Evolutionary conservation across 1,139 yeast species (phyloP).

Genomic region (Pichia sp.): DNA sequence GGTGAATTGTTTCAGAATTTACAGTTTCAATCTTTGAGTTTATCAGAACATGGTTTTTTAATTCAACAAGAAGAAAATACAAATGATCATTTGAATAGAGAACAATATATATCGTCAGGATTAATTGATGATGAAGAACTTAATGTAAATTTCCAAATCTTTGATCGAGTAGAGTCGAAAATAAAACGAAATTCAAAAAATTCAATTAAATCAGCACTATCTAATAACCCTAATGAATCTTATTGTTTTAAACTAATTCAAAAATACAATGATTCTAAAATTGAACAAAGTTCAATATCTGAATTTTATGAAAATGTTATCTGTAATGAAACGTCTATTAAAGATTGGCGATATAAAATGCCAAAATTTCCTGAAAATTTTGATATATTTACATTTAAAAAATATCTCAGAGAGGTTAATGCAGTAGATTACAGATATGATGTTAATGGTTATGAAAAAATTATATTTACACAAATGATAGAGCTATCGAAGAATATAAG

Average conservation of each 20-base stretch:
- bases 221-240: slow-evolving; percentile 2
- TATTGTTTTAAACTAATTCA: not conserved
- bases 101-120: not conserved
- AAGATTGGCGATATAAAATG: slow-evolving; percentile 1
- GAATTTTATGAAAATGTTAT: slow-evolving; percentile 4
- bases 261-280: not conserved
- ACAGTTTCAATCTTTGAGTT: slow-evolving; percentile 6
- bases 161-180: not conserved
- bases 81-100: not conserved
- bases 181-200: not conserved
- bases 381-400: not conserved
- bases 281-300: not conserved
- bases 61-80: slow-evolving; percentile 7
- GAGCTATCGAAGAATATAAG: slow-evolving; percentile 2
- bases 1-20: slow-evolving; percentile 5
- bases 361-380: slow-evolving; percentile 8
- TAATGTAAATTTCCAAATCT: not conserved
- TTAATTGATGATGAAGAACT: slow-evolving; percentile 11
- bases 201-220: not conserved
- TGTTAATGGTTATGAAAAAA: slow-evolving; percentile 1
- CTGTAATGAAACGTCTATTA: not conserved
- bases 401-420: slow-evolving; percentile 7
- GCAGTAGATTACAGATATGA: slow-evolving; percentile 5
- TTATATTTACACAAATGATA: slow-evolving; percentile 2
- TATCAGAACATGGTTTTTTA: slow-evolving; percentile 14